Evolutionary conservation across 2,329 filamentous ascomycete genomes (phyloP), one percentile per base, ranked within the genome.

Genomic region (Aspergillus pseudonomiae): DNA sequence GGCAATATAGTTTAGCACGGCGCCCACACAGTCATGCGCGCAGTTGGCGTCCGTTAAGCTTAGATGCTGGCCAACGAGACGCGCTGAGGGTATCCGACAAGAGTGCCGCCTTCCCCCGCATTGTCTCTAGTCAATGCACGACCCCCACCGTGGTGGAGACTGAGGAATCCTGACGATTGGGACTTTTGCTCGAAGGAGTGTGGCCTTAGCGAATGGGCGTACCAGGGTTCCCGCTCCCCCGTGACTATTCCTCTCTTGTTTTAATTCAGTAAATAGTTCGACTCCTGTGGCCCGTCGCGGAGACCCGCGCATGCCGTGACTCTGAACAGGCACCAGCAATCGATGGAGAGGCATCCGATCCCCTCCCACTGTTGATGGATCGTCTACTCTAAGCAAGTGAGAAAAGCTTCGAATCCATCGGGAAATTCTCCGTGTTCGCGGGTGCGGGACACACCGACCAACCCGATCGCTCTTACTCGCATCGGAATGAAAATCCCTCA

Each of bases 61-160:
- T 54, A 54, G 30, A 54, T 53, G 16, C n/a, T 34, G 30, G 32
- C 12, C 52, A 54, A 54, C 52, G n/a, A 34, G 26, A 30, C 6
- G 14, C n/a, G 4, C 3, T 4, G n/a, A 34, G 4, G 19, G 24
- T 10, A 3, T 24, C 1, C 52, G 5, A n/a, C 2, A 36, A 3
- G 52, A 16, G n/a, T 36, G 11, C 32, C n/a, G 32, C 19, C 34
- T 55, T 55, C 9, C 52, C 52, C 52, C 52, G 52, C 52, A 55
- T 55, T 39, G 52, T 55, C 21, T 6, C 52, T 36, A 55, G 52
- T 54, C 34, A 16, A 55, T 55, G 52, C 52, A 36, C 52, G 11
- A 54, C n/a, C 52, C 52, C 16, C 52, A 24, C 52, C 10, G 21
- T n/a, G 30, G 52, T 54, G 52, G 52, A 24, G 32, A 24, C 19